Evolutionary conservation across 306 rosid species (phyloP).

Genomic region (Senna siamea): DNA sequence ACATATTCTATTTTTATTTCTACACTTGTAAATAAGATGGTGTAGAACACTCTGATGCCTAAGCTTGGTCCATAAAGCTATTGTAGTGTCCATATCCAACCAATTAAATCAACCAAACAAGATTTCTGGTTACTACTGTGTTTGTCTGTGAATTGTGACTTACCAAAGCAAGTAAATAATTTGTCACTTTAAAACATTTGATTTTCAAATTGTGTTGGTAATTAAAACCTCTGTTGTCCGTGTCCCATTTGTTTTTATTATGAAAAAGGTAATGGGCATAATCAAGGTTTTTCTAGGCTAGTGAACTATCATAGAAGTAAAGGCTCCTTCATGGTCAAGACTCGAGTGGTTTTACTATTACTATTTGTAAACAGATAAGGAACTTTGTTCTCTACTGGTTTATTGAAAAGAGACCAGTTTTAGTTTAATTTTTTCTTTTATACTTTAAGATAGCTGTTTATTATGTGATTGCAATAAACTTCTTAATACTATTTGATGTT

Average conservation of each 20-base stretch:
- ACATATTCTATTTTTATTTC: neutral
- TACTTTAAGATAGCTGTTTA: neutral
- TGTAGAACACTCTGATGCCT: slow-evolving; percentile 9
- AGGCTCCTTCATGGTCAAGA: neutral
- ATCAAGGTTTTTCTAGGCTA: no score
- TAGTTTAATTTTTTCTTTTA: neutral
- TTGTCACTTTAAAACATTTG: neutral
- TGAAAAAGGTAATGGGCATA: no score
- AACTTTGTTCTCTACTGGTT: neutral
- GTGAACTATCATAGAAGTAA: no score
- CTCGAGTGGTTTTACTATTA: neutral
- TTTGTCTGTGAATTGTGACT: slow-evolving; percentile 6
- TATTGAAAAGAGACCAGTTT: neutral
- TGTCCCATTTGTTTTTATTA: no score
- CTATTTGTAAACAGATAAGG: neutral
- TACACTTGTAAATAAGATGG: slow-evolving; percentile 2
- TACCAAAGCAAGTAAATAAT: neutral
- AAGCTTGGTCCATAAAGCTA: neutral
- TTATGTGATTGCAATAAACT: neutral
- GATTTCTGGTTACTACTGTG: neutral
- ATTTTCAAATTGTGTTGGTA: no score
- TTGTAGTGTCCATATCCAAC: neutral
- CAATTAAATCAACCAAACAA: slow-evolving; percentile 2
- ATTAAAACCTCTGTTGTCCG: no score
- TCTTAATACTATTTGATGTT: neutral